Conservation (phyloP, 768 basidiomycete genomes). For the Boletus fagicola region DNA sequence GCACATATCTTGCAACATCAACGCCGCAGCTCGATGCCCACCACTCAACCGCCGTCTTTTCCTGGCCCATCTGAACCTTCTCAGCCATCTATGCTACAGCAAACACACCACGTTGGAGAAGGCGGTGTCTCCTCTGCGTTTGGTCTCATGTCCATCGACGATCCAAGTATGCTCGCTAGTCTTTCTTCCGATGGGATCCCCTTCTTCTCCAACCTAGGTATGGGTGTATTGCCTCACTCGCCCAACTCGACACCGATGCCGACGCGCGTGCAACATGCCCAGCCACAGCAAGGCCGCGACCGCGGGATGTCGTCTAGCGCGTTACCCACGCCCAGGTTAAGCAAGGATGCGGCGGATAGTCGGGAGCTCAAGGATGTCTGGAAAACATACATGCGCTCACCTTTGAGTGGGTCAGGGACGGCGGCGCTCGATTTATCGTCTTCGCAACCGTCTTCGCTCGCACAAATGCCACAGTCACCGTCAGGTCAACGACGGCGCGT, state of each 20-base stretch:
- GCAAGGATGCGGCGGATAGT: slow-evolving; percentile 36
- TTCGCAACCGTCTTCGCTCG: slow-evolving; percentile 10
- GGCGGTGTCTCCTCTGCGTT: slow-evolving; percentile 61
- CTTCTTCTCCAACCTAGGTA: slow-evolving; percentile 49
- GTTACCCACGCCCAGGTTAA: slow-evolving; percentile 32
- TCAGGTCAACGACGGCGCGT: slow-evolving; percentile 40
- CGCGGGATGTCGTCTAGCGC: slow-evolving; percentile 28
- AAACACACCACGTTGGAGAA: slow-evolving; percentile 26
- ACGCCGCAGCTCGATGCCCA: slow-evolving; percentile 18
- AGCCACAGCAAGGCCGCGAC: slow-evolving; percentile 16
- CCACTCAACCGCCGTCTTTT: slow-evolving; percentile 13
- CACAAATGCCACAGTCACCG: slow-evolving; percentile 30
- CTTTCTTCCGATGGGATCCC: slow-evolving; percentile 56
- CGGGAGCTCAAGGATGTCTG: slow-evolving; percentile 67
- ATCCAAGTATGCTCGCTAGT: slow-evolving; percentile 64
- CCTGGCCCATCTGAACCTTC: slow-evolving; percentile 1
- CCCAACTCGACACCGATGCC: slow-evolving; percentile 52
- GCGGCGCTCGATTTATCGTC: slow-evolving; percentile 7
- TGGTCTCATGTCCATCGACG: slow-evolving; percentile 74
- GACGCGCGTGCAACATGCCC: slow-evolving; percentile 24
- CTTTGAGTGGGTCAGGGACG: slow-evolving; percentile 41
- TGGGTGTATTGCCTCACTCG: slow-evolving; percentile 35
- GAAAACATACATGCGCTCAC: slow-evolving; percentile 73
- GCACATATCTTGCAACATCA: slow-evolving; percentile 16
- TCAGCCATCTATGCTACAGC: slow-evolving; percentile 11